Percentiles rank a stretch among this genome's conserved stretches.
Conservation (phyloP, 1,284 basidiomycete genomes). For the Tylopilus orsonianus region DNA sequence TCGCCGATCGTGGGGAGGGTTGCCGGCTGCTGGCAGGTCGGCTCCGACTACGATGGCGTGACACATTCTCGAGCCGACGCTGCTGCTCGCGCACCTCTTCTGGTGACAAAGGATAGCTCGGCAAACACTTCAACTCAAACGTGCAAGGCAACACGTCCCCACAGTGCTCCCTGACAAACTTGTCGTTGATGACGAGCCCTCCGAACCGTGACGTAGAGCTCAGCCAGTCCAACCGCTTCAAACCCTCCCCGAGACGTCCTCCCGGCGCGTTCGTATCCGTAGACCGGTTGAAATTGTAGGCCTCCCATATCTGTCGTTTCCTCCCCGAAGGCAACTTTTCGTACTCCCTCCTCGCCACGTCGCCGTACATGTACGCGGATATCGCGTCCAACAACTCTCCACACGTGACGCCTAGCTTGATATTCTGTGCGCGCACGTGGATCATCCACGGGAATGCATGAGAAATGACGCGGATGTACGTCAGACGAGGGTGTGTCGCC, state of each 20-base stretch:
- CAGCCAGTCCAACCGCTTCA: constrained; percentile 66
- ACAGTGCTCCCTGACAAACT: constrained; percentile 43
- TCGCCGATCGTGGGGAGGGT: constrained; percentile 19
- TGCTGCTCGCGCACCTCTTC: constrained; percentile 51
- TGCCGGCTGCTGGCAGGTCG: constrained; percentile 14
- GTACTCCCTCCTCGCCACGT: constrained; percentile 52
- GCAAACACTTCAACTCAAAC: constrained; percentile 56
- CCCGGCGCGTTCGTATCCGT: constrained; percentile 63
- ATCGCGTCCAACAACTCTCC: constrained; percentile 68
- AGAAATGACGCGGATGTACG: constrained; percentile 51
- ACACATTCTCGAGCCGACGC: constrained; percentile 31
- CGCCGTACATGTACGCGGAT: constrained; percentile 47
- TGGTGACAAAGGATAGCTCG: constrained; percentile 46
- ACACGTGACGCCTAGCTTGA: constrained; percentile 64
- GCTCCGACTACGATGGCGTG: constrained; percentile 24
- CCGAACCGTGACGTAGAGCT: constrained; percentile 56
- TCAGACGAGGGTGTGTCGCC: constrained; percentile 71
- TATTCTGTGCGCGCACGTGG: constrained; percentile 48
- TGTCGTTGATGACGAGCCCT: constrained; percentile 51
- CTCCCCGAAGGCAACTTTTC: constrained; percentile 37
- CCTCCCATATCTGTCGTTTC: constrained; percentile 43
- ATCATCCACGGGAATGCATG: constrained; percentile 60
- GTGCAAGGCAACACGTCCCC: constrained; percentile 55
- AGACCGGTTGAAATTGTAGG: constrained; percentile 66
- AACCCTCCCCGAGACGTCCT: constrained; percentile 56